Base-by-base conservation (phyloP, 768 basidiomycete species). In the Russula sp. region DNA sequence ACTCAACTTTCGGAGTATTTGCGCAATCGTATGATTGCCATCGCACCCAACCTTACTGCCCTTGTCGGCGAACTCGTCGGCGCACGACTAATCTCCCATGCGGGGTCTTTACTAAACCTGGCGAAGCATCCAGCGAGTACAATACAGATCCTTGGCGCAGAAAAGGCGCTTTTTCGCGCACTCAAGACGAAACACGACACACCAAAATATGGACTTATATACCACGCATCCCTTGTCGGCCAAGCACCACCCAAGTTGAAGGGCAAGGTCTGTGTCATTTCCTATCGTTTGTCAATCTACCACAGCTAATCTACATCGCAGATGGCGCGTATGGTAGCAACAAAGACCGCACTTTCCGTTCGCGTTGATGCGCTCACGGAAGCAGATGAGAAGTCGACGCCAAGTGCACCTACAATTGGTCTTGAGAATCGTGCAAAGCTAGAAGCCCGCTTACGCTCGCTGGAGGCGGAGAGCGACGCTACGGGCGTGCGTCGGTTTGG, bases 291-390 rank as follows among this genome's bases (percentile, higher is more conserved):
- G n/a, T 42, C 7, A 2, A 53, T 32, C 32, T 57, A 69, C 26
- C 57, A 22, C 44, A 10, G 13, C 52, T 32, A 57, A 59, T 7
- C 11, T 13, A 51, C 16, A n/a, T 70, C 5, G 16, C 38, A 91
- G 88, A 98, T 98, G 97, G 97, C 97, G 24, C 92, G 97, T 72
- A 99, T 99, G 97, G 94, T 98, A 34, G 95, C 97, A 55, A 98
- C 97, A 54, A 99, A 99, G 80, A 88, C 96, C 4, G 92, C 97
- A 1, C 85, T 99, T 16, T 96, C 96, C 5, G 93, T 97, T 71
- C 96, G 97, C 75, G 93, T 98, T 42, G 97, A 99, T 69, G 97
- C 97, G 8, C 87, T 99, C 52, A 89, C 95, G 48, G 94, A 97
- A 66, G 81, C 87, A 10, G 92, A 98, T 64, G 90, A 87, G 70